Percentiles rank a stretch among this genome's conserved stretches.
phyloP scores from a whole-genome alignment of 768 basidiomycete genomes.

The Suillus variegatus region DNA sequence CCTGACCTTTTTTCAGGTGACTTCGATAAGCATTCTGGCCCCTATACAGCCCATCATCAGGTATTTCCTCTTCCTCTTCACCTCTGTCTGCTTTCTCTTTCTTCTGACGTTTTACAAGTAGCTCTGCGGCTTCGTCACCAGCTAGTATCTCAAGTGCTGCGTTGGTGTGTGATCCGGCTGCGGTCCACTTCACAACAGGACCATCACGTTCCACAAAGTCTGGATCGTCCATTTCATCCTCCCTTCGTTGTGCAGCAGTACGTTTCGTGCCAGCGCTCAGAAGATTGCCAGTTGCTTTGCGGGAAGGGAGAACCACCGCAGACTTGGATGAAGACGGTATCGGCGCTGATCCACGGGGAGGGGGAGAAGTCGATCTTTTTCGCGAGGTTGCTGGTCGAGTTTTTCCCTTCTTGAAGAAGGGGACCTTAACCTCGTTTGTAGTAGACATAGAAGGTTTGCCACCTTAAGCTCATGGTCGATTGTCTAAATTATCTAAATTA shows the following conservation, averaged over 20 bases:
- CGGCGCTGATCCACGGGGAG: conserved; percentile 10
- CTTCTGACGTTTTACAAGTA: conserved; percentile 68
- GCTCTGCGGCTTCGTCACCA: conserved; percentile 79
- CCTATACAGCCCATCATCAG: conserved; percentile 85
- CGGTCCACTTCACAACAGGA: conserved; percentile 77
- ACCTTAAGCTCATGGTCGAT: neutral
- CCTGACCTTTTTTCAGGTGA: conserved; percentile 80
- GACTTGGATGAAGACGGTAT: conserved; percentile 49
- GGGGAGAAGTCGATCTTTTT: conserved; percentile 71
- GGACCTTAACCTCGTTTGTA: conserved; percentile 52
- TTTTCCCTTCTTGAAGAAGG: conserved; percentile 89
- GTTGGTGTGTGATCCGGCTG: conserved; percentile 72
- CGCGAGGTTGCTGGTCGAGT: conserved; percentile 75
- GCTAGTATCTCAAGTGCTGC: conserved; percentile 74
- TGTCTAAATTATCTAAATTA: neutral
- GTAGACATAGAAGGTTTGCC: conserved; percentile 29
- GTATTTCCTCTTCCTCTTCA: conserved; percentile 57
- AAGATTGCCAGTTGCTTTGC: conserved; percentile 66
- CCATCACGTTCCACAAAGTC: conserved; percentile 52
- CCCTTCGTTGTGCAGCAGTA: conserved; percentile 48
- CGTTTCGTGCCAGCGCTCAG: conserved; percentile 79
- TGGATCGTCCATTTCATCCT: conserved; percentile 54
- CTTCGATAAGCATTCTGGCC: conserved; percentile 82
- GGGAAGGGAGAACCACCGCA: conserved; percentile 75
- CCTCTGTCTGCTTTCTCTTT: conserved; percentile 54